Evolutionary conservation across 2,329 filamentous ascomycete species (phyloP), one percentile per base, ranked within the genome.

Genomic region (Penicillium psychrosexuale): DNA sequence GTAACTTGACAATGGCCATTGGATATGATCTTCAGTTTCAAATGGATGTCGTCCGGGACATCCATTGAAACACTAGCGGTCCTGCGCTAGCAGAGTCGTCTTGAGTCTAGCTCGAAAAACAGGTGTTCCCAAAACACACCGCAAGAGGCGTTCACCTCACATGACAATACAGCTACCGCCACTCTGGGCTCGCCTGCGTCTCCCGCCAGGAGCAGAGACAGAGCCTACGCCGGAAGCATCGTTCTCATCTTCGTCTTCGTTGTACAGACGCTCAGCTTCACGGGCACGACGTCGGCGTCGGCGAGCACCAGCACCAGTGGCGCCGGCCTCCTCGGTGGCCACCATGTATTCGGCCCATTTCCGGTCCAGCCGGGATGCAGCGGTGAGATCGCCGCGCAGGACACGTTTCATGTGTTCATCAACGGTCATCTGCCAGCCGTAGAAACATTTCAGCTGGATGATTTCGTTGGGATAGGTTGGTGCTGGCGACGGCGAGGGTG

Each of bases 331-430:
- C 72, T 96, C 91, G 47, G 84, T 89, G 15, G 90, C 86, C 75
- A 95, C 90, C 91, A 97, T 97, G 72, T 91, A 96, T 51, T 95
- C 89, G 0, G 88, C 88, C 93, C 93, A 97, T 71, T 93, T 95
- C 60, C 86, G 82, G 77, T 96, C 92, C 19, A 97, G 79, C n/a
- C 90, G 80, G 36, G 80, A 81, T 0, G 94, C 94, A 1, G 89
- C 82, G 0, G 80, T 78, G 55, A 91, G 82, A 58, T 96, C 89
- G 7, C 90, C 90, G 5, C 84, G 80, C 48, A 96, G 72, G 0
- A 97, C 90, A 4, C 92, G 84, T 75, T 92, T 93, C 50, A 86
- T 91, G 73, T 97, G 93, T 71, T 97, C 91, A 62, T 97, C 89
- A 5, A 97, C 91, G 0, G 91, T 97, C 76, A 90, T 90, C 75